phyloP scores from a whole-genome alignment of 805 yeast genomes.

The Saturnispora quitensis region DNA sequence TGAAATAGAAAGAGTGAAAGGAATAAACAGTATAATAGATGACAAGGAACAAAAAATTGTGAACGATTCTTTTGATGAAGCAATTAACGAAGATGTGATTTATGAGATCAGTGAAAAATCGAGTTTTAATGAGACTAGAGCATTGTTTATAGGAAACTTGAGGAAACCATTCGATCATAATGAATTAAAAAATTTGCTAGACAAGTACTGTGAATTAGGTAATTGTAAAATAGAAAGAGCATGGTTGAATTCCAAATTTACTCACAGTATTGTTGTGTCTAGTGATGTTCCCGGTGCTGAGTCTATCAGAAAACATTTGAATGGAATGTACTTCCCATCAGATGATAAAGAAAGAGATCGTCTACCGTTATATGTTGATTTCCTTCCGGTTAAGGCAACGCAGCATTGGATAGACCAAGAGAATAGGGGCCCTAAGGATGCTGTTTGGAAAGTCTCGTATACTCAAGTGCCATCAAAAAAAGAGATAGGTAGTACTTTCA shows the following conservation, averaged over 20 bases:
- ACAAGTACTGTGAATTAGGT: slow-evolving; percentile 22
- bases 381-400: slow-evolving; percentile 36
- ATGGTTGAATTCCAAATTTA: slow-evolving; percentile 34
- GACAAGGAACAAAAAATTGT: background rate
- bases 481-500: slow-evolving; percentile 20
- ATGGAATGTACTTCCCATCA: slow-evolving; percentile 30
- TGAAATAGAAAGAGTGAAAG: background rate
- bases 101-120: slow-evolving; percentile 29
- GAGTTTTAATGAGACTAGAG: slow-evolving; percentile 32
- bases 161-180: slow-evolving; percentile 31
- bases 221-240: slow-evolving; percentile 32
- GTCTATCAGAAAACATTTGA: slow-evolving; percentile 27
- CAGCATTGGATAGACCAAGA: slow-evolving; percentile 40
- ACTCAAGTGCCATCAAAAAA: slow-evolving; percentile 27
- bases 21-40: background rate
- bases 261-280: slow-evolving; percentile 36
- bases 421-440: slow-evolving; percentile 35
- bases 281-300: slow-evolving; percentile 34
- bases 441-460: slow-evolving; percentile 36
- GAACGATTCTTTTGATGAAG: slow-evolving; percentile 17
- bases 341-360: slow-evolving; percentile 15
- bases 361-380: slow-evolving; percentile 32
- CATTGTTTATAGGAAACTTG: slow-evolving; percentile 36
- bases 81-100: slow-evolving; percentile 23
- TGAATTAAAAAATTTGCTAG: slow-evolving; percentile 30